Conservation (phyloP, 768 basidiomycete genomes). For the Fomitopsis serialis region DNA sequence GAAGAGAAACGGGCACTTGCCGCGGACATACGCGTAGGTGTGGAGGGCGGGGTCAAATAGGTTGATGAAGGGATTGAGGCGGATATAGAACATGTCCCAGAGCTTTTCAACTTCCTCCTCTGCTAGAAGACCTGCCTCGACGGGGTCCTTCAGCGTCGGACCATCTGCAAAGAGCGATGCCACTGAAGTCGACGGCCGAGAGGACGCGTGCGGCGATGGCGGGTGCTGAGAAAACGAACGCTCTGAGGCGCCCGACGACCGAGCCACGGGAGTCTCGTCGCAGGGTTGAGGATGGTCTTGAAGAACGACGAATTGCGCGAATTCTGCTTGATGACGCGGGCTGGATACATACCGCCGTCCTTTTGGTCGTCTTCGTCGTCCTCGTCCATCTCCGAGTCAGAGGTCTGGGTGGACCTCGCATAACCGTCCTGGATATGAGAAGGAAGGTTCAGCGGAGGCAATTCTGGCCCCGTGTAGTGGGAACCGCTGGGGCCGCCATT, state of each 20-base stretch:
- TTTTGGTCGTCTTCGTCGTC: conserved; percentile 57
- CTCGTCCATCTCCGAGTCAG: conserved; percentile 38
- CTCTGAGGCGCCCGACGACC: not conserved
- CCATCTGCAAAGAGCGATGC: conserved; percentile 4
- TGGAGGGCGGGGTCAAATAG: conserved; percentile 87
- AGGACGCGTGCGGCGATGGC: conserved; percentile 5
- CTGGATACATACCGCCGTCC: conserved; percentile 67
- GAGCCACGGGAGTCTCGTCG: conserved; percentile 36
- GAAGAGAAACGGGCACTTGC: conserved; percentile 78
- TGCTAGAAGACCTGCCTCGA: conserved; percentile 63
- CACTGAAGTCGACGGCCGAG: conserved; percentile 5
- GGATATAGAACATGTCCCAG: conserved; percentile 75
- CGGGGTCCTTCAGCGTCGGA: conserved; percentile 46
- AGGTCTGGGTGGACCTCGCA: conserved; percentile 1
- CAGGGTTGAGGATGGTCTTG: conserved; percentile 75
- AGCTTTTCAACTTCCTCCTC: conserved; percentile 66
- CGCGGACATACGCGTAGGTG: conserved; percentile 73
- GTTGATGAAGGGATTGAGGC: conserved; percentile 86
- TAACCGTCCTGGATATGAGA: not conserved
- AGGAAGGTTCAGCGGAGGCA: conserved; percentile 44
- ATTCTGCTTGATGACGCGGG: conserved; percentile 69
- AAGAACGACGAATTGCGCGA: conserved; percentile 77
- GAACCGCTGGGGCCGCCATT: conserved; percentile 23
- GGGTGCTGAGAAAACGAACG: conserved; percentile 6
- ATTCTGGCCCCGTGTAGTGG: conserved; percentile 39